phyloP scores from a whole-genome alignment of 140 eudicot genomes.

The Artemisia princeps region DNA sequence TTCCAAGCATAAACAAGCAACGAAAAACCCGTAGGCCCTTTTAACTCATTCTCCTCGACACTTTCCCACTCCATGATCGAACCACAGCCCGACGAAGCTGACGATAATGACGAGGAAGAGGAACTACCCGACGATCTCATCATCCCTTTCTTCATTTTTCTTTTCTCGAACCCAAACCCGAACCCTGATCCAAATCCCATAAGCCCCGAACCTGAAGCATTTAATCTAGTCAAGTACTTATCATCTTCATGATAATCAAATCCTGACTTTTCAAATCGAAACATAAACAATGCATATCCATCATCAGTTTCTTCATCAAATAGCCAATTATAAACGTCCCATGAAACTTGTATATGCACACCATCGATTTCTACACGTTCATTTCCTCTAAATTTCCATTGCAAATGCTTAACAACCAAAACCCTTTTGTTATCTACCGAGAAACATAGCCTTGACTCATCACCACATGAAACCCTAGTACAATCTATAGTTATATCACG shows the following conservation, averaged over 20 bases:
- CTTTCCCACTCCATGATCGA: constrained; percentile 88
- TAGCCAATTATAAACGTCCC: constrained; percentile 76
- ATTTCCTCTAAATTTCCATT: constrained; percentile 75
- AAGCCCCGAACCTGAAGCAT: constrained; percentile 24
- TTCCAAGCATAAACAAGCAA: constrained; percentile 80
- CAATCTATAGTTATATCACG: constrained; percentile 44
- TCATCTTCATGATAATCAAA: constrained; percentile 32
- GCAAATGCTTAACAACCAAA: constrained; percentile 44
- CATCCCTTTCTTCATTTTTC: constrained; percentile 52
- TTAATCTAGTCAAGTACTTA: constrained; percentile 26
- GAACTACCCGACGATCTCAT: constrained; percentile 40
- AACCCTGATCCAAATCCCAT: constrained; percentile 21
- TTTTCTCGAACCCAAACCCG: constrained; percentile 53
- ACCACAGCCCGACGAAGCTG: constrained; percentile 52
- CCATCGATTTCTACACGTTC: constrained; percentile 65
- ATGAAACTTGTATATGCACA: constrained; percentile 42
- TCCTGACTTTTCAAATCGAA: constrained; percentile 44
- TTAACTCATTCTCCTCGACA: constrained; percentile 57
- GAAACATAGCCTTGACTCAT: constrained; percentile 37
- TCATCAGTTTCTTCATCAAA: constrained; percentile 44
- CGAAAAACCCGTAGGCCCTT: constrained; percentile 59
- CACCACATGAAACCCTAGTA: constrained; percentile 21
- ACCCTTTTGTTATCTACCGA: constrained; percentile 44
- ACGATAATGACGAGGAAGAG: constrained; percentile 45
- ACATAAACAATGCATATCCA: constrained; percentile 62